A percentile compares a stretch with the other conserved stretches of the same genome.
These are phyloP conservation scores for Nannizziopsis barbatae DNA, from an alignment of 2,329 filamentous ascomycete species.

Conservation along the genomic window DNA sequence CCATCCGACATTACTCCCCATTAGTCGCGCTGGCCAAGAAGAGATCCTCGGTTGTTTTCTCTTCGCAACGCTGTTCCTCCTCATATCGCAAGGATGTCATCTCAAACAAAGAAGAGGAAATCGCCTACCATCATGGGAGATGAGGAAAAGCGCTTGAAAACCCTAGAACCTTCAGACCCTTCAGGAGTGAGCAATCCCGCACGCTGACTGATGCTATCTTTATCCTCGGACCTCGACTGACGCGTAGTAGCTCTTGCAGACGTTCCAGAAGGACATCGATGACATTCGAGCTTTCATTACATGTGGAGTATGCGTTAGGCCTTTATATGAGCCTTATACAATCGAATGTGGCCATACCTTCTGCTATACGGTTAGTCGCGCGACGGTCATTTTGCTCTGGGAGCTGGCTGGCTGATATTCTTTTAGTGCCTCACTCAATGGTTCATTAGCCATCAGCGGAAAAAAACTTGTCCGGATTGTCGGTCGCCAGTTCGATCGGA, in stretches of 20 bases:
- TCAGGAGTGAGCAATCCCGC: neutral
- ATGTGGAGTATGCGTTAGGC: conserved; percentile 57
- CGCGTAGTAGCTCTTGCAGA: conserved; percentile 29
- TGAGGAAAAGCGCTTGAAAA: neutral
- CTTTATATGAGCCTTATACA: conserved; percentile 59
- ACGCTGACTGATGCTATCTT: neutral
- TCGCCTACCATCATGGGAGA: neutral
- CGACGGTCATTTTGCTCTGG: neutral
- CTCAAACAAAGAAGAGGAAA: conserved; percentile 3
- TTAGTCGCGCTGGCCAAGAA: no score
- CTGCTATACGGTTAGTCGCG: conserved; percentile 50
- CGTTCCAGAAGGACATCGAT: conserved; percentile 46
- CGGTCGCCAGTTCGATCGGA: conserved; percentile 47
- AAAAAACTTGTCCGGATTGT: conserved; percentile 60
- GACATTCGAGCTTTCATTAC: conserved; percentile 50
- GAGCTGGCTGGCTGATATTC: neutral
- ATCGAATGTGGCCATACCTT: conserved; percentile 60
- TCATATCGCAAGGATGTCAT: neutral
- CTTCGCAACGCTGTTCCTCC: neutral
- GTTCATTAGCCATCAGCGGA: conserved; percentile 43
- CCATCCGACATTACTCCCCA: no score
- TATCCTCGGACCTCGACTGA: conserved; percentile 9
- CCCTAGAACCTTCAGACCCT: neutral
- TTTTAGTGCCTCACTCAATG: conserved; percentile 47
- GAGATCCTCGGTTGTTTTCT: no score